Conservation (phyloP, 345 rosid species). For the Bruguiera sexangula region DNA sequence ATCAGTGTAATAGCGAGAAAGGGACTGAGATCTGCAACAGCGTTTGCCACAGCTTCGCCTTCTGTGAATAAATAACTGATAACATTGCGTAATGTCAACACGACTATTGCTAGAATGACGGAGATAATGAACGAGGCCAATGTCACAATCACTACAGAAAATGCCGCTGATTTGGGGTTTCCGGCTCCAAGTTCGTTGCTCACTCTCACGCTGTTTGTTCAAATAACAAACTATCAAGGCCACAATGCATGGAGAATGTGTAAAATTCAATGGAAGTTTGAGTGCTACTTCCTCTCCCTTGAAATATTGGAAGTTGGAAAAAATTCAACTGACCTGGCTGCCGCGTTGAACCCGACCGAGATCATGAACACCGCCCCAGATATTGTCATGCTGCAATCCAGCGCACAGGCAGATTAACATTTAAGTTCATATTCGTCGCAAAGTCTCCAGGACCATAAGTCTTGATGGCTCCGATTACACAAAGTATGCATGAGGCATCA, state of each 20-base stretch:
- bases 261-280: neutral
- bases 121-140: constrained; percentile 40
- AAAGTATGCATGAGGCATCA: too few relatives aligned
- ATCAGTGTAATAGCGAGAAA: constrained; percentile 47
- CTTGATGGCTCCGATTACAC: too few relatives aligned
- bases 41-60: constrained; percentile 46
- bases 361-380: constrained; percentile 70
- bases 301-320: neutral
- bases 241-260: neutral
- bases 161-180: constrained; percentile 54
- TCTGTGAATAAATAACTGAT: constrained; percentile 54
- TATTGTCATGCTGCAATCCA: constrained; percentile 52
- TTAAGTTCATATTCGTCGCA: too few relatives aligned
- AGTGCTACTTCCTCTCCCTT: neutral
- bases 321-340: constrained; percentile 46
- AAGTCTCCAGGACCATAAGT: too few relatives aligned
- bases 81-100: constrained; percentile 39
- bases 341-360: constrained; percentile 69
- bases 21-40: constrained; percentile 58
- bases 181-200: constrained; percentile 64
- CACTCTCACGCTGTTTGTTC: constrained; percentile 47
- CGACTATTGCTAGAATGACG: constrained; percentile 30
- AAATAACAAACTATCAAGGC: neutral
- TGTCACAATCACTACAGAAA: constrained; percentile 45
- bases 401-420: too few relatives aligned